Percentiles rank a stretch among this genome's conserved stretches.
Evolutionary conservation across 2,329 filamentous ascomycete genomes (phyloP).

Genomic region (Fusarium xylarioides): DNA sequence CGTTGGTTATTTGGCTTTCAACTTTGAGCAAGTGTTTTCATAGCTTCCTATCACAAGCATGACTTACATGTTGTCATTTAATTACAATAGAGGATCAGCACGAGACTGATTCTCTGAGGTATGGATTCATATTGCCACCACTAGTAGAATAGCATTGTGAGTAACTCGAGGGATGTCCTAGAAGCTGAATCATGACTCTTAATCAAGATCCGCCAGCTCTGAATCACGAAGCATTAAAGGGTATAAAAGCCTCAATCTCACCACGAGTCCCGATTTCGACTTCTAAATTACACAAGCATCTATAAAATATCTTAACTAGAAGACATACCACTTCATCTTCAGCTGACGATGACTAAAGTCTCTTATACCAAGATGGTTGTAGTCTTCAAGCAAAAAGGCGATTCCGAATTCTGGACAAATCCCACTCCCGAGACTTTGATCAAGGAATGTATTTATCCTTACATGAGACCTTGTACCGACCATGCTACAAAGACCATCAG

Average conservation of each 20-base stretch:
- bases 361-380: background rate
- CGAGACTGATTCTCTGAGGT: background rate
- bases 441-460: background rate
- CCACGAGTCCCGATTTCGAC: background rate
- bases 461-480: background rate
- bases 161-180: accelerated
- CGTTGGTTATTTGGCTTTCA: background rate
- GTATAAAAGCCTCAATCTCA: background rate
- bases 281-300: accelerated
- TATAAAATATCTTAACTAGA: accelerated
- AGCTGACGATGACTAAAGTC: background rate
- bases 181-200: accelerated
- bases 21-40: too few species aligned
- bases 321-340: accelerated
- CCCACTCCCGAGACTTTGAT: background rate
- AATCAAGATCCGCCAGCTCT: accelerated
- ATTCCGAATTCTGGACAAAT: background rate
- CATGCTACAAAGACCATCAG: background rate
- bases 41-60: too few species aligned
- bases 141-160: accelerated
- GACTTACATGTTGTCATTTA: background rate
- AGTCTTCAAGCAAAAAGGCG: background rate
- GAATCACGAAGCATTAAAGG: accelerated
- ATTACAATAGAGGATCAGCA: background rate
- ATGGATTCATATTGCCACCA: accelerated